Percentiles rank a stretch among this genome's conserved stretches.
Conservation (phyloP, 768 basidiomycete genomes). For the Macrolepiota dolichaula region DNA sequence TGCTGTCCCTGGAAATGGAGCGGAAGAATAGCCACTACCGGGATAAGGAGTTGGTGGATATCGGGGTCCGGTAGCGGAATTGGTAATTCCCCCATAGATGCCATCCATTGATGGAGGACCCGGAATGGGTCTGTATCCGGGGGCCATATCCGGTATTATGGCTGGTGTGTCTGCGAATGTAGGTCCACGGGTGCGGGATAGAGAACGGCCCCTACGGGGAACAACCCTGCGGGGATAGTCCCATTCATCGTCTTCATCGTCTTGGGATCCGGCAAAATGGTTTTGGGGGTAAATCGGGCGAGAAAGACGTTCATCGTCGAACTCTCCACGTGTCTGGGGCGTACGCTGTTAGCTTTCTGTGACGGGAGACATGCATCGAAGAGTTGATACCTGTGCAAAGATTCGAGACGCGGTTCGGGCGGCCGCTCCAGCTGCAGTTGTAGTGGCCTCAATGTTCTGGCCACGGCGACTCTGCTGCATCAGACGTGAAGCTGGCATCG, state of each 20-base stretch:
- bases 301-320: constrained; percentile 33
- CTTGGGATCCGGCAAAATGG: constrained; percentile 1
- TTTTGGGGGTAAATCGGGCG: constrained; percentile 22
- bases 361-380: constrained; percentile 8
- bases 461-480: constrained; percentile 46
- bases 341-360: constrained; percentile 3
- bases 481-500: constrained; percentile 48
- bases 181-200: constrained; percentile 18
- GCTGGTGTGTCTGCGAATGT: constrained; percentile 20
- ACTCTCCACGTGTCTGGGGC: constrained; percentile 29
- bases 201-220: constrained; percentile 26
- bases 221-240: constrained; percentile 14
- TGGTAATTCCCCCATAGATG: background rate
- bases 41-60: constrained; percentile 12
- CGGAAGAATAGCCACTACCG: background rate
- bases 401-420: constrained; percentile 64
- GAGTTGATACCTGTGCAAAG: constrained; percentile 51
- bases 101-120: background rate
- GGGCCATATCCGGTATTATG: constrained; percentile 16
- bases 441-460: constrained; percentile 42
- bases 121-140: background rate
- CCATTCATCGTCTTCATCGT: constrained; percentile 3
- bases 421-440: constrained; percentile 58
- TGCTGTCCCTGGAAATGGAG: constrained; percentile 24
- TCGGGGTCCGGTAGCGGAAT: constrained; percentile 11